Evolutionary conservation across 2,329 filamentous ascomycete genomes (phyloP).

Genomic region (Xenoacremonium recifei): DNA sequence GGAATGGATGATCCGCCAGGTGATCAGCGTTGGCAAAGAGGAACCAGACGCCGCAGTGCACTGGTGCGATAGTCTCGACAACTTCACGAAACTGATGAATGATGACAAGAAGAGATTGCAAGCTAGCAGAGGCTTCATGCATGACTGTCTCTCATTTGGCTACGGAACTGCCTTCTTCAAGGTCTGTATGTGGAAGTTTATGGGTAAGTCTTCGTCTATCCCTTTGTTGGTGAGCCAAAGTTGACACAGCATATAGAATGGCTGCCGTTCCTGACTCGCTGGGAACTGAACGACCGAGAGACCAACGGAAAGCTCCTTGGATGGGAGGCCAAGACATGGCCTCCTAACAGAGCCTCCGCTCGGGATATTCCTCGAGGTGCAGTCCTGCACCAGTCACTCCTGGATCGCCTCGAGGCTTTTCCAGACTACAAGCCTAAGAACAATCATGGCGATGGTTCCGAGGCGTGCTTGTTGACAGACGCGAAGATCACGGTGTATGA

Average conservation of each 20-base stretch:
- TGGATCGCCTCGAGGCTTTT: not conserved
- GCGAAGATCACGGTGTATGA: not conserved
- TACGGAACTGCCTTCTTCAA: constrained; percentile 36
- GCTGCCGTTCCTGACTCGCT: not conserved
- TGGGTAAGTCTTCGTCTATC: constrained; percentile 33
- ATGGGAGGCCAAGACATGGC: not conserved
- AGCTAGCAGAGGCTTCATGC: constrained; percentile 33
- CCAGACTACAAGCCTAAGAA: not conserved
- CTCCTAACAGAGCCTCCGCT: not conserved
- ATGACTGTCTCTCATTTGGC: constrained; percentile 38
- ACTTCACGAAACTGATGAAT: constrained; percentile 32
- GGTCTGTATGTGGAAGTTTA: constrained; percentile 41
- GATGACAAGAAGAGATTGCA: constrained; percentile 24
- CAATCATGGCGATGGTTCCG: not conserved
- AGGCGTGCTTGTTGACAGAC: not conserved
- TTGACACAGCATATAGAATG: not conserved
- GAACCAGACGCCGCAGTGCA: constrained; percentile 31
- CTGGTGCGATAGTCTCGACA: constrained; percentile 31
- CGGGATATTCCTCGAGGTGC: not conserved
- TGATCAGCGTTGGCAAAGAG: constrained; percentile 35
- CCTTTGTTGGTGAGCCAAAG: not conserved
- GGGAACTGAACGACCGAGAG: not conserved
- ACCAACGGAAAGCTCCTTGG: not conserved
- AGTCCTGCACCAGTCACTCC: not conserved
- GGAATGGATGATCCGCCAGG: constrained; percentile 52